Evolutionary conservation across 2,329 filamentous ascomycete genomes (phyloP), one percentile per base, ranked within the genome.

Genomic region (Fusarium duplospermum): DNA sequence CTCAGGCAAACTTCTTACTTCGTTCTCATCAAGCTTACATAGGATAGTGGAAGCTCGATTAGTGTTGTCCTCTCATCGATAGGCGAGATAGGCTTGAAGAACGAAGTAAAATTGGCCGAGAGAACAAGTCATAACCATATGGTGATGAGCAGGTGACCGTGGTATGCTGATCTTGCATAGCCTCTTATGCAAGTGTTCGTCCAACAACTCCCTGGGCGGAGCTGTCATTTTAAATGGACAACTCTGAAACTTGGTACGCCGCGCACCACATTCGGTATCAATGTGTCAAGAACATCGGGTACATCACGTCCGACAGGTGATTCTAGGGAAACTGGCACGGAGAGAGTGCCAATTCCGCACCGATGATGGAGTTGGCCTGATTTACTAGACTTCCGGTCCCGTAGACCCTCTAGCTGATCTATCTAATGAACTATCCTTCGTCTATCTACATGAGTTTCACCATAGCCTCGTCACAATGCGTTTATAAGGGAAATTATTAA

Each of bases 91-190:
- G 20, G 24, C 36, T 11, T 11, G 36, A 22, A 8, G 18, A 18
- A 24, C 2, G 2, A 4, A 4, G 20, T 22, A 24, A 22, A 45
- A 20, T 14, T 6, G 0, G 4, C 3, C 2, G 4, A 22, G 11
- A 14, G 20, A 45, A 6, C 20, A 24, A 9, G 13, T 2, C 31
- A 24, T n/a, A n/a, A n/a, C n/a, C n/a, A n/a, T n/a, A n/a, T n/a
- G n/a, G n/a, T 42, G 18, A 14, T 7, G 40, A 42, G 14, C 22
- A 18, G 42, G 14, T 27, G 42, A 18, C 22, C 2, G 42, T 9
- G 22, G 22, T 24, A 7, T 13, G 42, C 42, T 24, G 42, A 10
- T 7, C 14, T 47, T 10, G 42, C 42, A 24, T 27, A 24, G 42
- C 20, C 45, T 18, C 24, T n/a, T 29, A 29, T 50, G 24, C 45